Conservation (phyloP, 202 grass and related monocot species). For the Eragrostis tef region DNA sequence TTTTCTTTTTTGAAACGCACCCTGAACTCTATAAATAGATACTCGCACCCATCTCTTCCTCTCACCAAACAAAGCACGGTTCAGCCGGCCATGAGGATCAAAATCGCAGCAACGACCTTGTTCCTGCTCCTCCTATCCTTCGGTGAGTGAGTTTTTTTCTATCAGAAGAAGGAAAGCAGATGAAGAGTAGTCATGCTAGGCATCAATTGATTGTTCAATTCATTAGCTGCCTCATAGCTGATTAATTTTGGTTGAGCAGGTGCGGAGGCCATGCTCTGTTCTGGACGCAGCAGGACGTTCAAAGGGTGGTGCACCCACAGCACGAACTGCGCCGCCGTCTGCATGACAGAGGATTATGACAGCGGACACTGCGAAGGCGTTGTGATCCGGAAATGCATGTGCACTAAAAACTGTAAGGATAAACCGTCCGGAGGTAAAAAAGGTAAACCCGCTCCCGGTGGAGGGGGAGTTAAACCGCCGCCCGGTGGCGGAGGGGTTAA, state of each 20-base stretch:
- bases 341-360: neutral
- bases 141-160: neutral
- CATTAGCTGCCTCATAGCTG: neutral
- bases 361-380: constrained; percentile 4
- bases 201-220: too few species aligned
- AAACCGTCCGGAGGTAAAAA: too few species aligned
- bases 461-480: too few species aligned
- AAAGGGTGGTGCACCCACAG: neutral
- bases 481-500: too few species aligned
- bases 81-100: neutral
- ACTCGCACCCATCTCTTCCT: neutral
- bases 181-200: too few species aligned
- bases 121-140: constrained; percentile 11
- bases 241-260: neutral
- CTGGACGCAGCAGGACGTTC: neutral
- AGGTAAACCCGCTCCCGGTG: too few species aligned
- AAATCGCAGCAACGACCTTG: too few species aligned
- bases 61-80: neutral
- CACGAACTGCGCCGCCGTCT: neutral
- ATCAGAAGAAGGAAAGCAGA: neutral
- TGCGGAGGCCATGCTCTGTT: constrained; percentile 9
- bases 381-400: neutral
- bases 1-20: neutral
- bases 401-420: constrained; percentile 9
- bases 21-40: neutral